phyloP scores from a whole-genome alignment of 306 rosid genomes.

The Ceratonia siliqua region DNA sequence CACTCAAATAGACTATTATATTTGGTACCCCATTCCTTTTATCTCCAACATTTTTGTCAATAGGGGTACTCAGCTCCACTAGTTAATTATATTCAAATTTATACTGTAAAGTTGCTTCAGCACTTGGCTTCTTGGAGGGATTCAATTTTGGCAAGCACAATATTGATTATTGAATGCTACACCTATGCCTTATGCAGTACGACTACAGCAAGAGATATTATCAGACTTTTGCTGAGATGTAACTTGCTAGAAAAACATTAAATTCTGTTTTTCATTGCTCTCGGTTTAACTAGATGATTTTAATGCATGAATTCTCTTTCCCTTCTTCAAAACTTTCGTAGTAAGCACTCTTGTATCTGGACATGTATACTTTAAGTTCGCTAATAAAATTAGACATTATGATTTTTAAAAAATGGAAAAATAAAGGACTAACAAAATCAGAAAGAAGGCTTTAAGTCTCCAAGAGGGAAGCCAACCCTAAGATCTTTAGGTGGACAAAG shows the following conservation, averaged over 20 bases:
- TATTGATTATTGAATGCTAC: not conserved
- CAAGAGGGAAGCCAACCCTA: not conserved
- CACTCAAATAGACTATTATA: not conserved
- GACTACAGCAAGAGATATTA: not conserved
- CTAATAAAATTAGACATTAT: not conserved
- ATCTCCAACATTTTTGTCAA: slow-evolving; percentile 1
- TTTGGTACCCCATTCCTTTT: not conserved
- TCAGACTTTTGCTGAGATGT: slow-evolving; percentile 1
- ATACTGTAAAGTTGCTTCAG: not conserved
- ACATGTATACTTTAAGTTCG: not conserved
- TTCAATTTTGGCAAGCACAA: slow-evolving; percentile 25
- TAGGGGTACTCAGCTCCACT: not conserved
- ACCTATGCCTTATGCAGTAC: slow-evolving; percentile 3
- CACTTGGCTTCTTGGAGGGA: slow-evolving; percentile 6
- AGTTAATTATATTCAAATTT: not conserved
- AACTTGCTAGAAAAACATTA: not conserved
- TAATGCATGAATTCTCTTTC: not conserved
- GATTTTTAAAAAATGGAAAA: not conserved
- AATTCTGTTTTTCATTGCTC: slow-evolving; percentile 17
- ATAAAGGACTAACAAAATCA: not conserved
- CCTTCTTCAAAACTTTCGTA: not conserved
- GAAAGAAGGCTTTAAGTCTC: not conserved
- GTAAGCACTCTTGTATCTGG: not conserved
- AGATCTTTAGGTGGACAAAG: not conserved
- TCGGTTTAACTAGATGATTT: slow-evolving; percentile 3